These are phyloP conservation scores for Eucalyptus regnans DNA, from an alignment of 345 rosid genomes.

Conservation along the genomic window DNA sequence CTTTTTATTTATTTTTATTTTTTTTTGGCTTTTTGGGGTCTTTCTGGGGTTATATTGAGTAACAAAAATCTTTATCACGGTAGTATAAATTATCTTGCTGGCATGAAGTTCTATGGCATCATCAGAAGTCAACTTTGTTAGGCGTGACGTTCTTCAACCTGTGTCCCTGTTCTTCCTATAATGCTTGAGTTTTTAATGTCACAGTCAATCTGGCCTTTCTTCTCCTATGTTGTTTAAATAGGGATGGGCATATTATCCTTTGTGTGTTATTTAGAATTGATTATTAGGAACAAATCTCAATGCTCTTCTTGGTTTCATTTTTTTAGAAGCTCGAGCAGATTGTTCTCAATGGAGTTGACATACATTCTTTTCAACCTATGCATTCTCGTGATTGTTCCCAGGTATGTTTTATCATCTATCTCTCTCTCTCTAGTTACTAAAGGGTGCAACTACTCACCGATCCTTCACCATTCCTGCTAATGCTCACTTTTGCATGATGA, in stretches of 20 bases:
- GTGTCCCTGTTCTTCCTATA: background rate
- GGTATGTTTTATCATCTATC: slow-evolving; percentile 13
- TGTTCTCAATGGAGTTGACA: slow-evolving; percentile 41
- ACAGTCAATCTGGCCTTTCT: background rate
- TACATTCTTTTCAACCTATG: slow-evolving; percentile 72
- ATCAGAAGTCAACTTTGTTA: background rate
- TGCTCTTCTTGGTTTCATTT: slow-evolving; percentile 4
- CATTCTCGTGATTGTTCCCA: slow-evolving; percentile 85
- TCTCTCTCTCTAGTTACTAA: background rate
- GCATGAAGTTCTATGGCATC: background rate
- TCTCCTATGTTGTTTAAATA: background rate
- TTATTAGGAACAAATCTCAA: background rate
- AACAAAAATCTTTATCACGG: background rate
- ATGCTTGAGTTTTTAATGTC: background rate
- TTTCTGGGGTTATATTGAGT: background rate
- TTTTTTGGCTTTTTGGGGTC: background rate
- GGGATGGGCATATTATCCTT: background rate
- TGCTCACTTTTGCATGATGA: background rate
- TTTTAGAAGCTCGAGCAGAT: slow-evolving; percentile 56
- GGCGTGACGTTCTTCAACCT: background rate
- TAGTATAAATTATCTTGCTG: background rate
- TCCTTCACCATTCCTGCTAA: background rate
- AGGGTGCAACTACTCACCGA: background rate
- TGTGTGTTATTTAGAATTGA: background rate
- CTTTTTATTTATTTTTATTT: fast-evolving